Evolutionary conservation across 495 filamentous ascomycete species (phyloP).

Genomic region (Neurospora sp.): DNA sequence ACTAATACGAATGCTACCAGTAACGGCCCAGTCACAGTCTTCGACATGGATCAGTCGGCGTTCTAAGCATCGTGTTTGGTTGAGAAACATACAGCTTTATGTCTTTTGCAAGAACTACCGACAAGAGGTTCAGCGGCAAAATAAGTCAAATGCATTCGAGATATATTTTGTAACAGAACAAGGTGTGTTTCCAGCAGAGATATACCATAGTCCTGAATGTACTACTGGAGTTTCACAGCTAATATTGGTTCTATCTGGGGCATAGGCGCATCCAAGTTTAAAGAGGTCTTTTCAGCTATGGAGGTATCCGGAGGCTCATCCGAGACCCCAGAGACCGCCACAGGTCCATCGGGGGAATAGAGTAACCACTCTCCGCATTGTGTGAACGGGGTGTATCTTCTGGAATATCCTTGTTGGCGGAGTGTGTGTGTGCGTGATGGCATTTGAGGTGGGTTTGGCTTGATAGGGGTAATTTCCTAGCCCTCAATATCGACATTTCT

Average conservation of each 20-base stretch:
- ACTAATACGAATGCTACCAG: slow-evolving; percentile 17
- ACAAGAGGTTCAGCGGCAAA: slow-evolving; percentile 35
- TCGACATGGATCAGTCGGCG: slow-evolving; percentile 46
- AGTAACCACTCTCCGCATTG: neutral
- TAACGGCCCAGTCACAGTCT: slow-evolving; percentile 49
- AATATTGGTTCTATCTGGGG: neutral
- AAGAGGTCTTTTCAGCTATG: slow-evolving; percentile 26
- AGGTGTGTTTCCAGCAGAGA: slow-evolving; percentile 10
- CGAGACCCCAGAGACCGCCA: slow-evolving; percentile 13
- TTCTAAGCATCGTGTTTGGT: slow-evolving; percentile 43
- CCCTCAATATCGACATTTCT: neutral
- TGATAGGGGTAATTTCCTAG: neutral
- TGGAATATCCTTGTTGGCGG: neutral
- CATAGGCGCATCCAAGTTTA: slow-evolving; percentile 27
- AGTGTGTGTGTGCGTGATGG: neutral
- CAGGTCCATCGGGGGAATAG: slow-evolving; percentile 2
- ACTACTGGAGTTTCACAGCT: neutral
- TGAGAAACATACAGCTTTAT: slow-evolving; percentile 51
- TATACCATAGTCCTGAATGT: neutral
- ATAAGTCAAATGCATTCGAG: slow-evolving; percentile 34
- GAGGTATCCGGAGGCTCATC: slow-evolving; percentile 17
- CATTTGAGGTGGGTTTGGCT: neutral
- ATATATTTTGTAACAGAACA: slow-evolving; percentile 34
- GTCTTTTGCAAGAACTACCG: slow-evolving; percentile 55
- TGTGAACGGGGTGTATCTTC: neutral